Base-by-base conservation (phyloP, 192 early-diverging fungal genomes). In the Dimargaris xerosporica region DNA sequence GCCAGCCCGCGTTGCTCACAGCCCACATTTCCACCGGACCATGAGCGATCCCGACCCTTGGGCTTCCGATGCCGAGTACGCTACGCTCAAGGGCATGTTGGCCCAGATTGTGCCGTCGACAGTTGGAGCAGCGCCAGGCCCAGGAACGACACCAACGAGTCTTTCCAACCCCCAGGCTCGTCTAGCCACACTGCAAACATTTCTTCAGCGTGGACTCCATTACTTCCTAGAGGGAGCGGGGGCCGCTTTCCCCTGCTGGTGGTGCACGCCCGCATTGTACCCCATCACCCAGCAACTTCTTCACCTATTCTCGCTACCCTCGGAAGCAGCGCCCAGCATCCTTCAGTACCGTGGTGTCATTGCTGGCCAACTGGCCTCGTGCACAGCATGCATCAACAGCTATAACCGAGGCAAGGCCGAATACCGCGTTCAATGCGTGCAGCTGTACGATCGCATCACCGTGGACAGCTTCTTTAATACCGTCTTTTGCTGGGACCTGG, bases 151-250 rank as follows among this genome's bases (percentile, higher is more conserved):
- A n/a, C n/a, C n/a, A n/a, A n/a, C n/a, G n/a, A n/a, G n/a, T n/a
- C n/a, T n/a, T n/a, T n/a, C n/a, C n/a, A n/a, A n/a, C n/a, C n/a
- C n/a, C n/a, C n/a, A 50, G 47, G 1, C 17, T 17, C 47, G 47
- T 50, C 25, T 50, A 23, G 9, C 17, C 17, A 50, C 47, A 4
- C 47, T 50, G 3, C 47, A 55, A 30, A 56, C 58, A 48, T 76
- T 76, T 54, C 59, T 69, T 13, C 42, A 61, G 0, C 50, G 50
- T 13, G 71, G 71, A 5, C 50, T 69, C 25, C 31, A 17, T 26
- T 73, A 71, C 47, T 73, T 76, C 63, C 67, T 76, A 25, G 43
- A 68, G 12, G 66, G 69, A 26, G 53, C 69, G 15, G 67, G 63
- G 16, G 16, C 34, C 41, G 10, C 13, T 13, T 15, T 42, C n/a